Percentiles rank a stretch among this genome's conserved stretches.
Conservation (phyloP, 2,329 filamentous ascomycete species). For the Claviceps sp. region DNA sequence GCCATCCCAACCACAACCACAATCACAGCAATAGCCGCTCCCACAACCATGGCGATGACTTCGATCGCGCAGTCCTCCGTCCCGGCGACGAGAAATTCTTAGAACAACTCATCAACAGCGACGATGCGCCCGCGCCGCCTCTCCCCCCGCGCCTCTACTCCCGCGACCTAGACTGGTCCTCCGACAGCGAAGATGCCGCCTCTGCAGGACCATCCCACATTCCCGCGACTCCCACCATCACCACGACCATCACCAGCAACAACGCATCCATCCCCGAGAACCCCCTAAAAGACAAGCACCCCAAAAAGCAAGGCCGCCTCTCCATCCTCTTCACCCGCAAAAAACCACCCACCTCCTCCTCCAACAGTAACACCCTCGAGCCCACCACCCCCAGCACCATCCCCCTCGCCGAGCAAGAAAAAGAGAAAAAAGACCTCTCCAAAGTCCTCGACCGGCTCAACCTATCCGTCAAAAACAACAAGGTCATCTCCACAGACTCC, state of each 20-base stretch:
- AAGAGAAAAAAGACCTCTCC: constrained; percentile 58
- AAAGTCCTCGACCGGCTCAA: constrained; percentile 74
- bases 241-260: constrained; percentile 15
- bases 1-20: not conserved
- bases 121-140: constrained; percentile 34
- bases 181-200: constrained; percentile 16
- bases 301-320: constrained; percentile 23
- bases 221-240: constrained; percentile 4
- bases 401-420: constrained; percentile 26
- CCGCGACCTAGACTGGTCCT: constrained; percentile 36
- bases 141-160: constrained; percentile 41
- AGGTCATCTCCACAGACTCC: constrained; percentile 73
- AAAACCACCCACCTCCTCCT: constrained; percentile 26
- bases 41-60: constrained; percentile 6
- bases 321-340: constrained; percentile 23
- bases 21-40: constrained; percentile 2
- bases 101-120: constrained; percentile 33
- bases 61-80: constrained; percentile 32
- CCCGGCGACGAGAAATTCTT: constrained; percentile 47
- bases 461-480: constrained; percentile 71
- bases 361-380: constrained; percentile 15
- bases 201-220: constrained; percentile 13
- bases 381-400: constrained; percentile 12
- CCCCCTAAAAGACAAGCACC: constrained; percentile 12
- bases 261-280: not conserved